phyloP scores from a whole-genome alignment of 2,329 filamentous ascomycete species.

The Catunica adiposa region DNA sequence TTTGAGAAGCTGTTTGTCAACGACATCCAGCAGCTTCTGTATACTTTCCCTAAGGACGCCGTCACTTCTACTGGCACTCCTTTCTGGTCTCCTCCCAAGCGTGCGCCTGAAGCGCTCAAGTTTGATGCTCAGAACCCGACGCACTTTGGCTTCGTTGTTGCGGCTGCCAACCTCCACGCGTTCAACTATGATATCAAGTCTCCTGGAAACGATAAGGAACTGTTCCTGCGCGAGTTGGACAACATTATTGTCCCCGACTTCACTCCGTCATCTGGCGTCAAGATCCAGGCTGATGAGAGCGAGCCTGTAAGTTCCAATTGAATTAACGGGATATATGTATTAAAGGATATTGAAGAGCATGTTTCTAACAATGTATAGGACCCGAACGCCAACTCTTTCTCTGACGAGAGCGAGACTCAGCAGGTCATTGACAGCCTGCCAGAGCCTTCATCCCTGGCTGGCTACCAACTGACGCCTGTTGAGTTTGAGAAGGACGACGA shows the following conservation, averaged over 20 bases:
- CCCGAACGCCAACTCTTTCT: constrained; percentile 56
- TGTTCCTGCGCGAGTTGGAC: constrained; percentile 67
- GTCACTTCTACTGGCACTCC: constrained; percentile 72
- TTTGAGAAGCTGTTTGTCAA: constrained; percentile 98
- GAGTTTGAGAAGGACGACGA: constrained; percentile 99
- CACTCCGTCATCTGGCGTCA: constrained; percentile 72
- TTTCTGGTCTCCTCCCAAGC: constrained; percentile 98
- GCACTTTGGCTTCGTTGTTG: constrained; percentile 74
- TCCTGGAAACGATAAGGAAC: constrained; percentile 50
- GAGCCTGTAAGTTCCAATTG: constrained; percentile 47
- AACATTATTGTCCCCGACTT: constrained; percentile 96
- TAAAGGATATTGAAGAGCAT: too few relatives aligned
- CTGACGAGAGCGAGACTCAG: constrained; percentile 62
- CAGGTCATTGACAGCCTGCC: constrained; percentile 59
- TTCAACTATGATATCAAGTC: constrained; percentile 97
- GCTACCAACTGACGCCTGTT: constrained; percentile 78
- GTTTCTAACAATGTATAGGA: constrained; percentile 33
- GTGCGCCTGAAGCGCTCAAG: constrained; percentile 77
- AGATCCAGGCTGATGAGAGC: constrained; percentile 91
- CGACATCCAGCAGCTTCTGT: constrained; percentile 83
- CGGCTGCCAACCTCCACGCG: constrained; percentile 81
- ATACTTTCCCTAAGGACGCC: constrained; percentile 94
- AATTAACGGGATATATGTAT: too few relatives aligned
- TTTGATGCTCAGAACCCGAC: constrained; percentile 75
- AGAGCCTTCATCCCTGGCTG: constrained; percentile 60